These are phyloP conservation scores for Oryza australiensis DNA, from an alignment of 176 grass and related monocot genomes.

Conservation along the genomic window DNA sequence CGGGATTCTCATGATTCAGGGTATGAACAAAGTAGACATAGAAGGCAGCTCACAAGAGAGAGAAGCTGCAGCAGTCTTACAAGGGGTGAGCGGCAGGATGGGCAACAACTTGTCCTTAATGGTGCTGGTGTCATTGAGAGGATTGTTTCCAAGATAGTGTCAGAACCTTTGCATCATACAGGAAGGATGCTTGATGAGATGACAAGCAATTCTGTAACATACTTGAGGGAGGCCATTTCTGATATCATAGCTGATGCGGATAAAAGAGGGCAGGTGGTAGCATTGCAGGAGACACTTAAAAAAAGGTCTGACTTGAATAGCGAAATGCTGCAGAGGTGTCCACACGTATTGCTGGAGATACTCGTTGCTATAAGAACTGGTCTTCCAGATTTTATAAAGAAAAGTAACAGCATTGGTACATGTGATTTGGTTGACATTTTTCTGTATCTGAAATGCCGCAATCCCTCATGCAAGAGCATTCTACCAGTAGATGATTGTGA, in stretches of 20 bases:
- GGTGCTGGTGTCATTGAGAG: slow-evolving; percentile 77
- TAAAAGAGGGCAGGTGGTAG: slow-evolving; percentile 62
- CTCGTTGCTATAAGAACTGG: slow-evolving; percentile 79
- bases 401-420: slow-evolving; percentile 45
- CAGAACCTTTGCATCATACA: slow-evolving; percentile 77
- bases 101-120: slow-evolving; percentile 61
- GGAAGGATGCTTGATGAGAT: slow-evolving; percentile 98
- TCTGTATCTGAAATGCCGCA: slow-evolving; percentile 78
- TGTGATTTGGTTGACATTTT: slow-evolving; percentile 86
- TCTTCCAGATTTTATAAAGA: slow-evolving; percentile 70
- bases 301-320: slow-evolving; percentile 70
- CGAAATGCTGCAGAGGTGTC: slow-evolving; percentile 60
- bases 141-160: slow-evolving; percentile 78
- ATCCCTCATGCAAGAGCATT: slow-evolving; percentile 67
- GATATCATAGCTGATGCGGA: slow-evolving; percentile 70
- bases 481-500: slow-evolving; percentile 84
- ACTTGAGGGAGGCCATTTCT: slow-evolving; percentile 85
- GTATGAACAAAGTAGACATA: slow-evolving; percentile 57
- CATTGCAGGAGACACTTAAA: slow-evolving; percentile 70
- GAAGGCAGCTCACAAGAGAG: slow-evolving; percentile 59
- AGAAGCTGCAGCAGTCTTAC: slow-evolving; percentile 62
- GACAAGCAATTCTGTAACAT: slow-evolving; percentile 79
- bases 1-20: slow-evolving; percentile 53
- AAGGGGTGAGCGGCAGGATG: slow-evolving; percentile 55
- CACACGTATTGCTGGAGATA: slow-evolving; percentile 75